Percentiles rank a stretch among this genome's conserved stretches.
Conservation (phyloP, 1,139 yeast species). For the Nakaseomyces uthaithaninus region DNA sequence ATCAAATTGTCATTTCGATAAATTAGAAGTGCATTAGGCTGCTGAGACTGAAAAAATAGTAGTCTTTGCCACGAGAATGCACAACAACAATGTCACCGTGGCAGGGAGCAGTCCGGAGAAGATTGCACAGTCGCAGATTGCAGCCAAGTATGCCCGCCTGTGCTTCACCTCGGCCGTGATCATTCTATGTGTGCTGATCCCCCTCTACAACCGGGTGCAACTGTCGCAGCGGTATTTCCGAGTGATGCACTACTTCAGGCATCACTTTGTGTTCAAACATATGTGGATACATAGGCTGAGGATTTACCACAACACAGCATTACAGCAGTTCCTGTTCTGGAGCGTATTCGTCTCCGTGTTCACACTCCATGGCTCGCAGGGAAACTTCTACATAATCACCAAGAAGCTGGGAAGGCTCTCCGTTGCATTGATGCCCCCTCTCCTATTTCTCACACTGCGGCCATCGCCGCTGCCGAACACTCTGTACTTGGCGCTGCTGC, state of each 20-base stretch:
- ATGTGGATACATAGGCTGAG: slow-evolving; percentile 20
- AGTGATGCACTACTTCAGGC: slow-evolving; percentile 21
- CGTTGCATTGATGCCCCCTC: slow-evolving; percentile 57
- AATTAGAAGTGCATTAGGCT: no score
- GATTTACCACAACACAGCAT: slow-evolving; percentile 24
- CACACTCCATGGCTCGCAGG: slow-evolving; percentile 15
- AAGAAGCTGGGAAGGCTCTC: slow-evolving; percentile 45
- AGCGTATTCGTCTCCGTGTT: slow-evolving; percentile 12
- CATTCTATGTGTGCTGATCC: slow-evolving; percentile 22
- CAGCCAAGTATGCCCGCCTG: background rate
- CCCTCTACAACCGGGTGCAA: slow-evolving; percentile 21
- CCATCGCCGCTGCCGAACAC: slow-evolving; percentile 52
- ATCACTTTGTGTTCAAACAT: slow-evolving; percentile 17
- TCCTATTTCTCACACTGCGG: slow-evolving; percentile 51
- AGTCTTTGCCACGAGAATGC: background rate
- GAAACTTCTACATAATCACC: slow-evolving; percentile 26
- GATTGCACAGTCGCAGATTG: slow-evolving; percentile 2
- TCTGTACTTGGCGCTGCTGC: slow-evolving; percentile 48
- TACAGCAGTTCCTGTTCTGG: slow-evolving; percentile 24
- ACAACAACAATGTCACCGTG: background rate
- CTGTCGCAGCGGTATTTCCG: slow-evolving; percentile 19
- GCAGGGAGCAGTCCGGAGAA: slow-evolving; percentile 2
- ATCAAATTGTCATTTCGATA: background rate
- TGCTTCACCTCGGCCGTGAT: slow-evolving; percentile 8
- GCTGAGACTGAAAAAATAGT: background rate